phyloP scores from a whole-genome alignment of 331 rosid species.

The Quercus phellos region DNA sequence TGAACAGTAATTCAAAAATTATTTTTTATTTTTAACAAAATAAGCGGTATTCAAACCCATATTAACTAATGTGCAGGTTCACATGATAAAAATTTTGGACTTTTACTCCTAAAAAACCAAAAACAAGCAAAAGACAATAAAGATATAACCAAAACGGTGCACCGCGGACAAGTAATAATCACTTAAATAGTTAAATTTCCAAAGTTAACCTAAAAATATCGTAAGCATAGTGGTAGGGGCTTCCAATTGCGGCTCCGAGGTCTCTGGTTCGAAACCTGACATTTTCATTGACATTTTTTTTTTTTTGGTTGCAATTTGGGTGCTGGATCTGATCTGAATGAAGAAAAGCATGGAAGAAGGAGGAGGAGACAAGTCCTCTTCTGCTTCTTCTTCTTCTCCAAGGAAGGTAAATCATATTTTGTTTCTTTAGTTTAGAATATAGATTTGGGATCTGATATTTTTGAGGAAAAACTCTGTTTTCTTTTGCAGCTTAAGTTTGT shows the following conservation, averaged over 20 bases:
- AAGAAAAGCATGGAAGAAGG: slow-evolving; percentile 14
- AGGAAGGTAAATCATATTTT: slow-evolving; percentile 43
- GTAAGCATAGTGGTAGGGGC: accelerated
- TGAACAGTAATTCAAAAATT: too few relatives aligned
- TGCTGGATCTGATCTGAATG: too few relatives aligned
- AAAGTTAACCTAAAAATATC: neutral
- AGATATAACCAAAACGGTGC: accelerated
- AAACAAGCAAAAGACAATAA: too few relatives aligned
- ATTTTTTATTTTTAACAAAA: too few relatives aligned
- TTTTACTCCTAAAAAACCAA: too few relatives aligned
- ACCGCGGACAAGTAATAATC: too few relatives aligned
- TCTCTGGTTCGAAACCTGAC: slow-evolving; percentile 26
- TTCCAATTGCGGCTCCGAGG: accelerated
- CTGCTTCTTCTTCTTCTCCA: slow-evolving; percentile 22
- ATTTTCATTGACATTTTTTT: neutral
- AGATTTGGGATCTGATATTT: neutral
- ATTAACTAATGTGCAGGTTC: too few relatives aligned
- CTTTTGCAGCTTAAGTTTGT: slow-evolving; percentile 39
- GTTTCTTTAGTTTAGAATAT: neutral
- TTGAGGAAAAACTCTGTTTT: neutral
- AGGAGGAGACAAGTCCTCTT: slow-evolving; percentile 5
- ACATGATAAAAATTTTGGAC: too few relatives aligned
- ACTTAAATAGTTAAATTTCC: too few relatives aligned
- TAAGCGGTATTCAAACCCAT: too few relatives aligned
- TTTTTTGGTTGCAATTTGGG: too few relatives aligned